These are phyloP conservation scores for Neolentinus lepideus DNA, from an alignment of 1,284 basidiomycete species.

Conservation along the genomic window DNA sequence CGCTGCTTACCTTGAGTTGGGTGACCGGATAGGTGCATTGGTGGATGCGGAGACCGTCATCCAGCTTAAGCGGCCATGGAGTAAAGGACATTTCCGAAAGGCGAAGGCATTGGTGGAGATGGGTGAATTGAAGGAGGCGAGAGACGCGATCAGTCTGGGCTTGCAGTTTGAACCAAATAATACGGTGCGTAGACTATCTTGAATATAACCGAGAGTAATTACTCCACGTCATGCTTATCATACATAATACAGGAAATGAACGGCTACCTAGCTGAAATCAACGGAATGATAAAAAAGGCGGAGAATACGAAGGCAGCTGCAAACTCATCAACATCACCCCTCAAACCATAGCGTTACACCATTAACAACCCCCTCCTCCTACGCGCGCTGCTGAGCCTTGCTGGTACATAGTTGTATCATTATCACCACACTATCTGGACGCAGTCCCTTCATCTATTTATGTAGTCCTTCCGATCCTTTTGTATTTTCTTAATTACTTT, in stretches of 20 bases:
- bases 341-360: neutral
- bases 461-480: neutral
- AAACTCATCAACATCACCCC: neutral
- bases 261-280: slow-evolving; percentile 3
- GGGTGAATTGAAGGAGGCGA: slow-evolving; percentile 66
- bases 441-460: slow-evolving; percentile 1
- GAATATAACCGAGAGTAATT: neutral
- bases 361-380: too few species aligned
- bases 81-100: slow-evolving; percentile 93
- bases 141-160: slow-evolving; percentile 77
- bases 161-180: slow-evolving; percentile 89
- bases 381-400: neutral
- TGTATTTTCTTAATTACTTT: neutral
- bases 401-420: neutral
- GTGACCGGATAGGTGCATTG: slow-evolving; percentile 77
- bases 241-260: slow-evolving; percentile 5
- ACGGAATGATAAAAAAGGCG: slow-evolving; percentile 1
- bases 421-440: neutral
- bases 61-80: slow-evolving; percentile 80
- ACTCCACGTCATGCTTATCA: neutral
- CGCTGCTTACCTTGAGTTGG: slow-evolving; percentile 74
- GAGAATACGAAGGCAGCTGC: neutral
- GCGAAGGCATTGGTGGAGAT: slow-evolving; percentile 85
- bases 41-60: slow-evolving; percentile 92
- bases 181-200: slow-evolving; percentile 37